These are phyloP conservation scores for Eucalyptus erythrocorys DNA, from an alignment of 345 rosid species.

Conservation along the genomic window DNA sequence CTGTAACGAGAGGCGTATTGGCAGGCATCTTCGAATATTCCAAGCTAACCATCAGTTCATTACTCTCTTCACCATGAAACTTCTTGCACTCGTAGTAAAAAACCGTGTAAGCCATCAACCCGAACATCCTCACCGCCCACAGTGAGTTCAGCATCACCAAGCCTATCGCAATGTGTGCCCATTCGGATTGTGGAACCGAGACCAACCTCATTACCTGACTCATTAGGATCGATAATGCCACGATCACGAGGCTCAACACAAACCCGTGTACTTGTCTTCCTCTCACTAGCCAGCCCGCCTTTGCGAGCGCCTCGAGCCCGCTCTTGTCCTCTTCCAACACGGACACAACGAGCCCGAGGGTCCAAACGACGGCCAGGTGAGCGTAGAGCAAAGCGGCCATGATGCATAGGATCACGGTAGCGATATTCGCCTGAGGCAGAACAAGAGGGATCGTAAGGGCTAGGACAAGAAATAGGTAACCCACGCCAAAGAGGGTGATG, in stretches of 20 bases:
- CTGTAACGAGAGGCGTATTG: neutral
- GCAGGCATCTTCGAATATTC: conserved; percentile 28
- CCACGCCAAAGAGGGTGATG: conserved; percentile 5
- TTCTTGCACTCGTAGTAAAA: conserved; percentile 35
- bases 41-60: conserved; percentile 10
- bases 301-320: conserved; percentile 45
- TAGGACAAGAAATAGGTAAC: conserved; percentile 13
- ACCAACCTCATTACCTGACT: neutral
- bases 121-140: conserved; percentile 16
- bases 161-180: neutral
- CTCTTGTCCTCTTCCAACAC: conserved; percentile 23
- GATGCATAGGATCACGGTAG: neutral
- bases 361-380: conserved; percentile 36
- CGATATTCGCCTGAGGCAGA: neutral
- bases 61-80: conserved; percentile 23
- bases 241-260: conserved; percentile 22
- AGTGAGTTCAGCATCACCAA: conserved; percentile 4
- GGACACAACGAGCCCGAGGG: conserved; percentile 38
- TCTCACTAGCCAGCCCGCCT: conserved; percentile 44
- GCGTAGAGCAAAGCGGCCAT: conserved; percentile 2
- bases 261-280: conserved; percentile 33
- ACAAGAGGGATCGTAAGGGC: neutral
- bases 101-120: conserved; percentile 24
- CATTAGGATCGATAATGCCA: neutral
- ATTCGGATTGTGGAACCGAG: neutral